Evolutionary conservation across 306 rosid genomes (phyloP).

Genomic region (Ochetophila trinervis): DNA sequence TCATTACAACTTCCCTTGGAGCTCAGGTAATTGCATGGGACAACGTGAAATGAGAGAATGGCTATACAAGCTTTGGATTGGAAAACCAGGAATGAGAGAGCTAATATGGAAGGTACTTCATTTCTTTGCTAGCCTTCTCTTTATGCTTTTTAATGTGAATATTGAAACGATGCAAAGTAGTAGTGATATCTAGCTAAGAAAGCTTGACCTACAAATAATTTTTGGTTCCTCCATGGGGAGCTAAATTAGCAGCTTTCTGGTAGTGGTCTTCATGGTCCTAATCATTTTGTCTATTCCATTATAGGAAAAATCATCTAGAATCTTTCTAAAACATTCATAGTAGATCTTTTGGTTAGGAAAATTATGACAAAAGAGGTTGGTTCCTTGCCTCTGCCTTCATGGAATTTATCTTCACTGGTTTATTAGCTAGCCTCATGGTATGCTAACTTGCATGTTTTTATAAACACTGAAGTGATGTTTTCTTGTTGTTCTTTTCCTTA

Average conservation of each 20-base stretch:
- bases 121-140: constrained; percentile 16
- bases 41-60: constrained; percentile 95
- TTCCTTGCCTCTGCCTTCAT: background rate
- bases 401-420: background rate
- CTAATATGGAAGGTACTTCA: constrained; percentile 80
- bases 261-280: background rate
- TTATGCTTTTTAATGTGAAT: constrained; percentile 9
- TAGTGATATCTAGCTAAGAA: background rate
- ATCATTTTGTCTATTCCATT: background rate
- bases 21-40: constrained; percentile 87
- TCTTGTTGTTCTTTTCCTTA: background rate
- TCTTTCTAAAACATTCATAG: background rate
- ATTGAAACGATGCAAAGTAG: background rate
- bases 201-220: background rate
- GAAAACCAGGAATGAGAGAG: constrained; percentile 72
- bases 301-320: background rate
- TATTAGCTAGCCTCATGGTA: background rate
- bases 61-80: constrained; percentile 82
- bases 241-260: background rate
- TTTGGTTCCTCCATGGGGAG: background rate
- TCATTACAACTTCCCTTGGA: constrained; percentile 83
- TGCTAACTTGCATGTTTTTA: background rate
- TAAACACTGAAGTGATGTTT: background rate
- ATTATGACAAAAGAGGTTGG: background rate
- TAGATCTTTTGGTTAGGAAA: background rate